These are phyloP conservation scores for Magnolia officinalis DNA, from an alignment of 164 flowering plant genomes.

Conservation along the genomic window DNA sequence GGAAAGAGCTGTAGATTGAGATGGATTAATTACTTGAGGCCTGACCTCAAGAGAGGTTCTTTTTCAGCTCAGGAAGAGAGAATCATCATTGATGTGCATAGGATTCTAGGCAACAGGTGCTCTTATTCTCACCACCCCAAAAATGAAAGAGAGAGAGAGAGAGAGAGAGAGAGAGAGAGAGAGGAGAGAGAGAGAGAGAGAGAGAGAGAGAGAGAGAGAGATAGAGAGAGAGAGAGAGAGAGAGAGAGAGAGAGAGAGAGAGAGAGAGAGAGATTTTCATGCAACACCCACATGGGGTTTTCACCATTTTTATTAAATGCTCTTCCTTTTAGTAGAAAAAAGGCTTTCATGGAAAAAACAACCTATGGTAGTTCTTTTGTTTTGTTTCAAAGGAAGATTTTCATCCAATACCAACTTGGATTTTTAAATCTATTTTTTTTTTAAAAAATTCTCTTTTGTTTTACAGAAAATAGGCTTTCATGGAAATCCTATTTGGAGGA, in stretches of 20 bases:
- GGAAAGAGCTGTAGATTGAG: constrained; percentile 49
- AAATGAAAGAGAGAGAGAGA: not conserved
- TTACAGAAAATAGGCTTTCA: not conserved
- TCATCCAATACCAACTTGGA: too few species aligned
- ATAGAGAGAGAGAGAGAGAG: too few species aligned
- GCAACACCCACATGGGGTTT: not conserved
- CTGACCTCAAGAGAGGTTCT: constrained; percentile 43
- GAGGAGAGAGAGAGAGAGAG: too few species aligned
- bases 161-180: not conserved
- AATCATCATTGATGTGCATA: constrained; percentile 39
- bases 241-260: not conserved
- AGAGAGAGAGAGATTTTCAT: not conserved
- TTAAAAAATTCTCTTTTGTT: not conserved
- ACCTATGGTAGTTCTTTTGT: too few species aligned
- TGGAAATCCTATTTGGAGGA: not conserved
- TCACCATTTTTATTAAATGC: not conserved
- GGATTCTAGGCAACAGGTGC: constrained; percentile 44
- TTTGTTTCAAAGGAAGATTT: too few species aligned
- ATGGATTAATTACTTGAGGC: constrained; percentile 47
- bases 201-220: too few species aligned
- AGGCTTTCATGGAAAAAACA: too few species aligned
- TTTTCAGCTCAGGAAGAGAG: constrained; percentile 39
- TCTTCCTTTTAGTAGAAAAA: too few species aligned
- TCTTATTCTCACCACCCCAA: not conserved
- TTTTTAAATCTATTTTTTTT: too few species aligned